A percentile compares a stretch with the other conserved stretches of the same genome.
These are phyloP conservation scores for Corymbia calophylla DNA, from an alignment of 441 rosid species.

Conservation along the genomic window DNA sequence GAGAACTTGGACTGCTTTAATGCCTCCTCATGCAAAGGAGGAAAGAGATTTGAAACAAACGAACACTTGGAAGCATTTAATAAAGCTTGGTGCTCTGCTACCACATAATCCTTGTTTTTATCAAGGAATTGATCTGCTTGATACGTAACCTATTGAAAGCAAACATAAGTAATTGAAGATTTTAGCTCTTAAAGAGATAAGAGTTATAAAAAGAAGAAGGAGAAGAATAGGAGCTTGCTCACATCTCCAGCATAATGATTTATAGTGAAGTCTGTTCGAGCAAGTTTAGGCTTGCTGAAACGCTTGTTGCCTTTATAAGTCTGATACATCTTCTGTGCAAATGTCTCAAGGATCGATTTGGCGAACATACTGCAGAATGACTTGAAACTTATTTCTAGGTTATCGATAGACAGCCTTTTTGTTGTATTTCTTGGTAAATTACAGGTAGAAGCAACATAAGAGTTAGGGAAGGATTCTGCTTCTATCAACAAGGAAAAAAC, in stretches of 20 bases:
- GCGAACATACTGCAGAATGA: constrained; percentile 59
- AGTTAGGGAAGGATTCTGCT: not conserved
- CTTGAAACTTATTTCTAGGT: not conserved
- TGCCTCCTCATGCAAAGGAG: constrained; percentile 47
- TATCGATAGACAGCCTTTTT: not conserved
- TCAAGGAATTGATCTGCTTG: constrained; percentile 50
- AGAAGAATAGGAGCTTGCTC: not conserved
- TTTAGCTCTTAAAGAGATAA: not conserved
- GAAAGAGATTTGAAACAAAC: constrained; percentile 45
- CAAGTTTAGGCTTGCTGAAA: constrained; percentile 68
- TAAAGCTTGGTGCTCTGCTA: constrained; percentile 55
- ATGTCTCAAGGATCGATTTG: constrained; percentile 67
- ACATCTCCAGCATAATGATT: constrained; percentile 67
- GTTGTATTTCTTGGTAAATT: not conserved
- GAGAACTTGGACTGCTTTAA: constrained; percentile 52
- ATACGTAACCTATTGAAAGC: constrained; percentile 28
- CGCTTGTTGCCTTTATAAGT: constrained; percentile 62
- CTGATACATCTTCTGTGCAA: constrained; percentile 70
- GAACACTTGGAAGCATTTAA: constrained; percentile 38
- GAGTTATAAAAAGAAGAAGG: not conserved
- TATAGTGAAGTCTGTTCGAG: constrained; percentile 58
- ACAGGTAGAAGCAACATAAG: not conserved
- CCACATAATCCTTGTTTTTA: constrained; percentile 52
- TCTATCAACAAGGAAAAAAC: not conserved
- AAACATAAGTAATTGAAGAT: not conserved